Evolutionary conservation across 768 basidiomycete species (phyloP).

Genomic region (Hysterangium stoloniferum): DNA sequence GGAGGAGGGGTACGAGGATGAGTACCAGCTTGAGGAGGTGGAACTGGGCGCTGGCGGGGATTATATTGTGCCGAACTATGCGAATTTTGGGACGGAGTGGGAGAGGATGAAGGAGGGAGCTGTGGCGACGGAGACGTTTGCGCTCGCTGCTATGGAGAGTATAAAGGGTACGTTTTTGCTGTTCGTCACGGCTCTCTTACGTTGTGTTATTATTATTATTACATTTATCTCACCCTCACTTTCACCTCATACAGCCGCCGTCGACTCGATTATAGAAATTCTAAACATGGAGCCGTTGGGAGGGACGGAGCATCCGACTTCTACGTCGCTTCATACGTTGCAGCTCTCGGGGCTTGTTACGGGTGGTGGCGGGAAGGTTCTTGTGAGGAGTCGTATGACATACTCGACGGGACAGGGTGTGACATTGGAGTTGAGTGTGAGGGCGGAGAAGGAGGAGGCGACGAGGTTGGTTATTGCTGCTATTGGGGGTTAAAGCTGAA

Average conservation of each 20-base stretch:
- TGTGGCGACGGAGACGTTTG: conserved; percentile 85
- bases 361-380: conserved; percentile 93
- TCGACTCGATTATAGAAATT: conserved; percentile 92
- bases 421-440: conserved; percentile 82
- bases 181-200: conserved; percentile 9
- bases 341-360: conserved; percentile 86
- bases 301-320: conserved; percentile 76
- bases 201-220: too few relatives aligned
- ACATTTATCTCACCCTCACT: conserved; percentile 17
- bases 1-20: conserved; percentile 98
- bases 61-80: conserved; percentile 94
- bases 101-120: conserved; percentile 77
- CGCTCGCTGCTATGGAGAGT: conserved; percentile 85
- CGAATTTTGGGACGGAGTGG: conserved; percentile 91
- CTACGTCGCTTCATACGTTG: conserved; percentile 85
- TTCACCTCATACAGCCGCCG: conserved; percentile 56
- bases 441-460: conserved; percentile 84
- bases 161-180: conserved; percentile 66
- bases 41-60: conserved; percentile 89
- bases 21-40: conserved; percentile 94
- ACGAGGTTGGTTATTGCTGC: conserved; percentile 86
- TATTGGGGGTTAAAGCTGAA: conserved; percentile 50
- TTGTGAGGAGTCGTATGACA: conserved; percentile 94
- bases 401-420: conserved; percentile 86
- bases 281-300: conserved; percentile 96